phyloP scores from a whole-genome alignment of 2,329 filamentous ascomycete species.

The Sphaerulina musiva region DNA sequence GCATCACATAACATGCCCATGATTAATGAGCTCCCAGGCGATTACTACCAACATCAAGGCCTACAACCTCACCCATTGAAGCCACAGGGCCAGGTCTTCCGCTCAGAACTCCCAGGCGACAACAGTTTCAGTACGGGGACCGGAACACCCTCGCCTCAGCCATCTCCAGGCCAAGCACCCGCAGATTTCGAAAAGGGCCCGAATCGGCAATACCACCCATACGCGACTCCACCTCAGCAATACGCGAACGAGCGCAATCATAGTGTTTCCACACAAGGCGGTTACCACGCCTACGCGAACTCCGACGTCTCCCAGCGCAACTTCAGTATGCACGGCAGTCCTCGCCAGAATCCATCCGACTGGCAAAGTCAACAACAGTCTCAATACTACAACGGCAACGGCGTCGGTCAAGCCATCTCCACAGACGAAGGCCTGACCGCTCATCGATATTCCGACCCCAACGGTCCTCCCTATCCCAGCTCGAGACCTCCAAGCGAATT shows the following conservation, averaged over 20 bases:
- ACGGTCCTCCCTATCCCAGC: constrained; percentile 12
- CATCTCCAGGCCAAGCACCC: constrained; percentile 14
- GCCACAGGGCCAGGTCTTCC: constrained; percentile 20
- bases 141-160: constrained; percentile 15
- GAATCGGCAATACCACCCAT: constrained; percentile 17
- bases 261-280: constrained; percentile 11
- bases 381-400: background rate
- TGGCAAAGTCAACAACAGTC: background rate
- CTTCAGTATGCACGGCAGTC: constrained; percentile 1
- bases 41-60: constrained; percentile 30
- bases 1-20: constrained; percentile 26
- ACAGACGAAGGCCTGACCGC: constrained; percentile 1
- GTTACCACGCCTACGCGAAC: constrained; percentile 2
- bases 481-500: constrained; percentile 12
- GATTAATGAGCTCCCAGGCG: constrained; percentile 39
- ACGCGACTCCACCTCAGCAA: constrained; percentile 10
- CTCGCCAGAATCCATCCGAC: background rate
- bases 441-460: constrained; percentile 9
- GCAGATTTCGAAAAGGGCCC: constrained; percentile 10
- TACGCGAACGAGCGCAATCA: constrained; percentile 11
- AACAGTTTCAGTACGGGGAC: constrained; percentile 12
- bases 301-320: constrained; percentile 5
- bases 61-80: constrained; percentile 23
- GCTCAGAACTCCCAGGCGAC: constrained; percentile 28
- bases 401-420: background rate